Conservation (phyloP, 192 early-diverging fungal genomes). For the Thamnidium elegans region DNA sequence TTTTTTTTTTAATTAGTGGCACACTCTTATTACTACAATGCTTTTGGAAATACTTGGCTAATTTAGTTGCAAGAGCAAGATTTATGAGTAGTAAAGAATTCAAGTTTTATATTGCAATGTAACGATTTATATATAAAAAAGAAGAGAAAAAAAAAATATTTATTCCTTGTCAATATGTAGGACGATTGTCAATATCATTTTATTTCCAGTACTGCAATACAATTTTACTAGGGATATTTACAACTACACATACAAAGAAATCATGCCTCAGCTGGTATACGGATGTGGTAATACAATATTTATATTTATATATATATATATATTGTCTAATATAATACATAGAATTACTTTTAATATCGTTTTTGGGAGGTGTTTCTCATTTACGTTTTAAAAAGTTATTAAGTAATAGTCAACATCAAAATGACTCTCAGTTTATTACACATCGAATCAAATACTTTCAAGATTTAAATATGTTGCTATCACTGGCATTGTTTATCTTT, state of each 20-base stretch:
- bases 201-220: constrained; percentile 42
- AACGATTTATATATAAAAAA: not conserved
- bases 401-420: constrained; percentile 8
- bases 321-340: not conserved
- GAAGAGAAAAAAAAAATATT: not conserved
- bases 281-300: constrained; percentile 16
- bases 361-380: constrained; percentile 32
- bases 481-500: constrained; percentile 16
- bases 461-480: constrained; percentile 32
- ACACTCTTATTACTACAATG: constrained; percentile 45
- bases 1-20: constrained; percentile 17
- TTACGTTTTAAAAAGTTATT: constrained; percentile 33
- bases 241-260: constrained; percentile 25
- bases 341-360: constrained; percentile 29
- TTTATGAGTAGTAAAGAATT: constrained; percentile 51
- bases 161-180: not conserved
- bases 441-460: constrained; percentile 31
- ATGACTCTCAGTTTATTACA: constrained; percentile 19
- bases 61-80: constrained; percentile 36
- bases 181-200: constrained; percentile 23
- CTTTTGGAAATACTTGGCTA: constrained; percentile 48
- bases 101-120: constrained; percentile 41
- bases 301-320: not conserved
- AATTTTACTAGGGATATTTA: constrained; percentile 32
- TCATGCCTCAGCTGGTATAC: constrained; percentile 36